A percentile compares a stretch with the other conserved stretches of the same genome.
phyloP scores from a whole-genome alignment of 306 rosid species.

The Amphicarpaea edgeworthii region DNA sequence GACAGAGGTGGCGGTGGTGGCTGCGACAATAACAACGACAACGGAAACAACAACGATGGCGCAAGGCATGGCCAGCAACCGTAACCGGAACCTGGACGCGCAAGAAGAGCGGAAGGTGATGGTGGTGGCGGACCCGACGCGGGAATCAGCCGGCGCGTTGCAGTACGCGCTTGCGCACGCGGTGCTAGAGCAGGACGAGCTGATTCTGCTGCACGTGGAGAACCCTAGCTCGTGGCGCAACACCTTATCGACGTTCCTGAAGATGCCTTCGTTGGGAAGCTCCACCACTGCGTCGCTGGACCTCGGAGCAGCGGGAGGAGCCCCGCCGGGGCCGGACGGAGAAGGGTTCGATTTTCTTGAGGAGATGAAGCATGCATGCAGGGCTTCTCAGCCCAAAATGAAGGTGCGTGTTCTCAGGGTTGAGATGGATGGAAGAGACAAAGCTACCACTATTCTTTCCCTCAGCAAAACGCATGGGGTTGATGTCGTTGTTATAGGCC shows the following conservation, averaged over 20 bases:
- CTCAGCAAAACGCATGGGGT: slow-evolving; percentile 52
- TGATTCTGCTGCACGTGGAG: slow-evolving; percentile 73
- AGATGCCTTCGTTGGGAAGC: slow-evolving; percentile 56
- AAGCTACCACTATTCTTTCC: slow-evolving; percentile 57
- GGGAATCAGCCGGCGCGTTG: slow-evolving; percentile 75
- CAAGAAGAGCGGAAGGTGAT: slow-evolving; percentile 59
- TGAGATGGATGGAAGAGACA: slow-evolving; percentile 63
- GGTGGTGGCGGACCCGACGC: slow-evolving; percentile 79
- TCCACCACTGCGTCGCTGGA: slow-evolving; percentile 36
- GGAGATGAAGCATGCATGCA: slow-evolving; percentile 69
- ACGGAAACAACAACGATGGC: background rate
- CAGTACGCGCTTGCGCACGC: slow-evolving; percentile 76
- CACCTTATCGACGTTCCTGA: slow-evolving; percentile 60
- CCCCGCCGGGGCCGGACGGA: slow-evolving; percentile 24
- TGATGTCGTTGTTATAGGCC: slow-evolving; percentile 74
- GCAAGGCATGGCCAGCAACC: slow-evolving; percentile 53
- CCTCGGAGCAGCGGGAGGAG: slow-evolving; percentile 50
- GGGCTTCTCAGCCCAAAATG: slow-evolving; percentile 58
- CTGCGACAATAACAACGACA: background rate
- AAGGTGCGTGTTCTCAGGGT: slow-evolving; percentile 49
- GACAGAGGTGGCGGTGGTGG: no score
- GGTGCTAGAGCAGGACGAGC: slow-evolving; percentile 67
- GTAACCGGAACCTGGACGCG: slow-evolving; percentile 19
- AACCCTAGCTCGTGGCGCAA: slow-evolving; percentile 60
- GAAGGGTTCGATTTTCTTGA: slow-evolving; percentile 63